A percentile compares a stretch with the other conserved stretches of the same genome.
These are phyloP conservation scores for Aspergillus chevalieri DNA, from an alignment of 2,329 filamentous ascomycete species.

Conservation along the genomic window DNA sequence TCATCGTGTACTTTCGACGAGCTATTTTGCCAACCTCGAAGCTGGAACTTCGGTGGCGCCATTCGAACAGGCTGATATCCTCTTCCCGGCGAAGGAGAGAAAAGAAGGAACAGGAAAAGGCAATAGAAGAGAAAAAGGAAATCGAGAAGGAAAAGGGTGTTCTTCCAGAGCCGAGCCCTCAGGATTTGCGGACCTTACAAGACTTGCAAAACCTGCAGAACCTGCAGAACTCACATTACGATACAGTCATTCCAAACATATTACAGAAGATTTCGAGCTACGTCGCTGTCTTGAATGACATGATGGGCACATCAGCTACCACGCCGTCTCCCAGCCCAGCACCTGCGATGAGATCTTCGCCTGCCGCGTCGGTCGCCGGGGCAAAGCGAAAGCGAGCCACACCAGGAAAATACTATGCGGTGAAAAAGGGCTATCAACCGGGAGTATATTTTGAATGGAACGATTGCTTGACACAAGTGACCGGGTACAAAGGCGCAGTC, in stretches of 20 bases:
- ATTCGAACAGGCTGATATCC: slow-evolving; percentile 15
- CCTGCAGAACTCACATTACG: no score
- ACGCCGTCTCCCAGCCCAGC: slow-evolving; percentile 32
- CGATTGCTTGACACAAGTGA: slow-evolving; percentile 57
- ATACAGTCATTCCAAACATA: no score
- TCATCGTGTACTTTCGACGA: slow-evolving; percentile 6
- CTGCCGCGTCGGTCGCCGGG: slow-evolving; percentile 33
- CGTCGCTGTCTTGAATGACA: slow-evolving; percentile 3
- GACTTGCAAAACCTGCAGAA: no score
- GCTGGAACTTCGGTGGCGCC: slow-evolving; percentile 21
- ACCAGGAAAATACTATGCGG: slow-evolving; percentile 57
- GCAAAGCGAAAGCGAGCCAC: slow-evolving; percentile 52
- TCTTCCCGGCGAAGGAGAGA: no score
- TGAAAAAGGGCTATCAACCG: slow-evolving; percentile 54
- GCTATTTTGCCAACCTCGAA: slow-evolving; percentile 20
- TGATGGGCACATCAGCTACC: slow-evolving; percentile 21
- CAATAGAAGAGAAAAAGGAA: no score
- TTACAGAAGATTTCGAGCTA: no score
- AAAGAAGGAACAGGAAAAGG: no score
- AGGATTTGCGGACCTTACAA: no score
- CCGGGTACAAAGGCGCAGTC: slow-evolving; percentile 58
- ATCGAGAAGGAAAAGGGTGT: no score
- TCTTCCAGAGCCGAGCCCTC: no score
- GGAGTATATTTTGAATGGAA: slow-evolving; percentile 60
- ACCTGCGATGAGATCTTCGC: slow-evolving; percentile 21